These are phyloP conservation scores for Wakefieldia striispora DNA, from an alignment of 768 basidiomycete species.

Conservation along the genomic window DNA sequence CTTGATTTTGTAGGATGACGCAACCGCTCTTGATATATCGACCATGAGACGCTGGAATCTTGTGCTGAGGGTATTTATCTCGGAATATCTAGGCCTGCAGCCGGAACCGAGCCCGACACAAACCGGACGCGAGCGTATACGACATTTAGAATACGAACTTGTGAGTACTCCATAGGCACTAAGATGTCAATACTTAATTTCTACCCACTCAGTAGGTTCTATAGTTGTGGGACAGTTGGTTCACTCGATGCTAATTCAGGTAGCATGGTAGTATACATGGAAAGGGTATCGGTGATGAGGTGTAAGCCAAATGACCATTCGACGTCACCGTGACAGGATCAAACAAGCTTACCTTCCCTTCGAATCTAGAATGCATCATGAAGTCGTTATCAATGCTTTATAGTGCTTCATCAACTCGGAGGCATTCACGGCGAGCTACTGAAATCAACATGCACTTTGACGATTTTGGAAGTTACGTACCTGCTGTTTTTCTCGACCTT, in stretches of 20 bases:
- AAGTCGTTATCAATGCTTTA: constrained; percentile 34
- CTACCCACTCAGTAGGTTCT: constrained; percentile 19
- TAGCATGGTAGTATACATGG: constrained; percentile 1
- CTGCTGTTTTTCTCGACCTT: constrained; percentile 39
- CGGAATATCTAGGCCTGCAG: constrained; percentile 80
- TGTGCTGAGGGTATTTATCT: constrained; percentile 80
- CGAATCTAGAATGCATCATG: constrained; percentile 9
- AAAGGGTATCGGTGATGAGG: background rate
- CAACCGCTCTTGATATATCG: constrained; percentile 75
- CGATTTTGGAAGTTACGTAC: constrained; percentile 14
- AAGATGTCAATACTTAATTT: background rate
- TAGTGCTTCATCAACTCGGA: constrained; percentile 41
- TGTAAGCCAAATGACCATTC: background rate
- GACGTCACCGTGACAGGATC: background rate
- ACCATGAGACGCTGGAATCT: constrained; percentile 91
- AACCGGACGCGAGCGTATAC: constrained; percentile 23
- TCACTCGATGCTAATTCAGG: background rate
- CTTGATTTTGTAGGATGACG: constrained; percentile 70
- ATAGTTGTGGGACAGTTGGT: background rate
- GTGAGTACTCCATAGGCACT: constrained; percentile 33
- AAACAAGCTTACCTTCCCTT: constrained; percentile 7
- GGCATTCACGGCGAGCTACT: constrained; percentile 38
- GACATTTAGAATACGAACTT: constrained; percentile 45
- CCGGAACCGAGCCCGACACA: constrained; percentile 42
- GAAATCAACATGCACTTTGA: background rate